Evolutionary conservation across 768 basidiomycete genomes (phyloP).

Genomic region (Panaeolus papilionaceus): DNA sequence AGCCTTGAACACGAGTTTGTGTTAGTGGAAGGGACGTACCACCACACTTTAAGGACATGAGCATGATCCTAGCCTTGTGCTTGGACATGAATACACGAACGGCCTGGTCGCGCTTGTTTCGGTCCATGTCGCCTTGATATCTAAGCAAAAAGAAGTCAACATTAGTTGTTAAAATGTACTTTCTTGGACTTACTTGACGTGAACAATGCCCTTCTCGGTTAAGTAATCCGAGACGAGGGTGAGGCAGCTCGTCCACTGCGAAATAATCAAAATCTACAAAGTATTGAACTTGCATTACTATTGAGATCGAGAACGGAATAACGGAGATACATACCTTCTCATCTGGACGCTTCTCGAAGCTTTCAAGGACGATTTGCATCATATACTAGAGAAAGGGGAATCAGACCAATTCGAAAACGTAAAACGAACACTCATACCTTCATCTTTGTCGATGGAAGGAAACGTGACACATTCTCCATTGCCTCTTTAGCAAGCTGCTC

Average conservation of each 20-base stretch:
- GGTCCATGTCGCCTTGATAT: constrained; percentile 68
- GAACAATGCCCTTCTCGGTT: constrained; percentile 52
- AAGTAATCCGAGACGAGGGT: constrained; percentile 69
- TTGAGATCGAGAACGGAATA: not conserved
- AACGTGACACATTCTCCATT: constrained; percentile 55
- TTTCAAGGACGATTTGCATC: constrained; percentile 60
- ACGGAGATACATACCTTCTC: constrained; percentile 55
- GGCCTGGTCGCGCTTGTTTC: constrained; percentile 56
- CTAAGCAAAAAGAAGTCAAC: constrained; percentile 32
- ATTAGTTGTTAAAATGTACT: not conserved
- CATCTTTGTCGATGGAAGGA: constrained; percentile 79
- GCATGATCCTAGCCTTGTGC: constrained; percentile 62
- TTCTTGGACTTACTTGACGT: constrained; percentile 52
- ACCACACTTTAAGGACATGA: constrained; percentile 70
- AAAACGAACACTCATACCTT: constrained; percentile 45
- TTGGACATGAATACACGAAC: constrained; percentile 66
- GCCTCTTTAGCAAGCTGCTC: constrained; percentile 35
- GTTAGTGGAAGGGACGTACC: constrained; percentile 36
- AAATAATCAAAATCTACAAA: constrained; percentile 63
- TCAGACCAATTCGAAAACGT: not conserved
- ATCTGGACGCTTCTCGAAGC: constrained; percentile 54
- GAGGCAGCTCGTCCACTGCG: constrained; percentile 74
- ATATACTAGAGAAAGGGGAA: constrained; percentile 45
- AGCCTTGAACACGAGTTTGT: not conserved
- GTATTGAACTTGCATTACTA: not conserved